Conservation (phyloP, 73 alveolate species). For the Halteria grandinella region DNA sequence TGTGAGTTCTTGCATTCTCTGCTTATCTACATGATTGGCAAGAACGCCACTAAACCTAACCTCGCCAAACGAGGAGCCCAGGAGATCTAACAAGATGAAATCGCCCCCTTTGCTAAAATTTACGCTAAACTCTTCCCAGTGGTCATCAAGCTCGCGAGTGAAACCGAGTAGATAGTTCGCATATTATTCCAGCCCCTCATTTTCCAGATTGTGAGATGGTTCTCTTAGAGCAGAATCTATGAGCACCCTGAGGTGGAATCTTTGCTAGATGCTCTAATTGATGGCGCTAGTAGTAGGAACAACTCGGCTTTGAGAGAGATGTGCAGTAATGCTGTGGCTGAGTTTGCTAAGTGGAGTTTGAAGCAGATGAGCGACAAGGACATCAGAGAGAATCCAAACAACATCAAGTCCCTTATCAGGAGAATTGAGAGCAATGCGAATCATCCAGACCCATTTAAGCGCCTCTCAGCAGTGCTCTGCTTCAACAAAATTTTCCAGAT, state of each 20-base stretch:
- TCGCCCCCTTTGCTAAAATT: conserved; percentile 82
- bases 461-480: conserved; percentile 87
- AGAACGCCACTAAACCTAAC: conserved; percentile 79
- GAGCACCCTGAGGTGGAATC: conserved; percentile 90
- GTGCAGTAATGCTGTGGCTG: conserved; percentile 88
- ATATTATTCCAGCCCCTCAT: conserved; percentile 81
- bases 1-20: conserved; percentile 94
- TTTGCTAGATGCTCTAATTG: conserved; percentile 89
- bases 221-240: conserved; percentile 87
- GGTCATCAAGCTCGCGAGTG: conserved; percentile 60
- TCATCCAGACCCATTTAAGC: conserved; percentile 94
- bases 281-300: conserved; percentile 84
- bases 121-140: conserved; percentile 80
- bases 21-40: conserved; percentile 91
- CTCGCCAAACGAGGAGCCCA: conserved; percentile 69
- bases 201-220: conserved; percentile 94
- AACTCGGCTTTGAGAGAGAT: conserved; percentile 83
- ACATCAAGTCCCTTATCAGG: conserved; percentile 90
- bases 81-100: conserved; percentile 69
- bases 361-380: conserved; percentile 73
- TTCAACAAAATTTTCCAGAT: conserved; percentile 77
- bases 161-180: conserved; percentile 77
- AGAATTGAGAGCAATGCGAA: conserved; percentile 90
- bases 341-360: conserved; percentile 89
- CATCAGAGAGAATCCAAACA: conserved; percentile 71